phyloP scores from a whole-genome alignment of 225 moss, liverwort and hornwort species.

The Sphagnum tenellum region DNA sequence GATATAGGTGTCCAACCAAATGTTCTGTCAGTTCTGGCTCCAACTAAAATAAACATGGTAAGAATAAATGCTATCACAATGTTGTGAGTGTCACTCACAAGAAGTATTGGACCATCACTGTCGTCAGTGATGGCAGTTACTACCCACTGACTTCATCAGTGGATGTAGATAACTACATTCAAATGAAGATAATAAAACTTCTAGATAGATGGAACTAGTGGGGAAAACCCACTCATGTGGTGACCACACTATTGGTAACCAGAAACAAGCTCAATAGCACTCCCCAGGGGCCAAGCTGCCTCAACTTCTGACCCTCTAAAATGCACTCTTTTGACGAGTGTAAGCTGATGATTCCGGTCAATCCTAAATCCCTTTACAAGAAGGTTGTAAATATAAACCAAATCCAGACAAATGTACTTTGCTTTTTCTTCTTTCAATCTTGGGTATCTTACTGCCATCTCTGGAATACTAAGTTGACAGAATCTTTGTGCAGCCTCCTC shows the following conservation, averaged over 20 bases:
- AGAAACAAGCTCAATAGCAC: constrained; percentile 82
- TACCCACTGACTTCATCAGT: no score
- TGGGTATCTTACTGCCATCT: constrained; percentile 34
- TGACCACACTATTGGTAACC: constrained; percentile 33
- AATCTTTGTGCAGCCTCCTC: constrained; percentile 49
- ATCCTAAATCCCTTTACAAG: constrained; percentile 79
- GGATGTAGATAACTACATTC: no score
- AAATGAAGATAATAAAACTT: no score
- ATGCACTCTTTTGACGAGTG: constrained; percentile 71
- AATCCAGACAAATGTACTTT: constrained; percentile 68
- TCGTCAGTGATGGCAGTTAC: no score
- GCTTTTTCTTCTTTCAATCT: constrained; percentile 46
- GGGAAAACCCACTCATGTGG: no score
- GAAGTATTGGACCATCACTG: no score
- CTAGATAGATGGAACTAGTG: no score
- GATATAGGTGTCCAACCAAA: no score
- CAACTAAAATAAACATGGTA: no score
- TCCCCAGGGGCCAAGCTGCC: constrained; percentile 90
- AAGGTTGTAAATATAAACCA: constrained; percentile 60
- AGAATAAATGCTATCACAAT: no score
- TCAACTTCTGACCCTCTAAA: constrained; percentile 66
- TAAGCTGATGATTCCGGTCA: constrained; percentile 47
- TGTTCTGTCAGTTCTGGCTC: no score
- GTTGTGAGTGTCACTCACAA: no score
- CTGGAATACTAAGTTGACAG: constrained; percentile 51